These are phyloP conservation scores for Talaromyces trachyspermus DNA, from an alignment of 495 filamentous ascomycete species.

Conservation along the genomic window DNA sequence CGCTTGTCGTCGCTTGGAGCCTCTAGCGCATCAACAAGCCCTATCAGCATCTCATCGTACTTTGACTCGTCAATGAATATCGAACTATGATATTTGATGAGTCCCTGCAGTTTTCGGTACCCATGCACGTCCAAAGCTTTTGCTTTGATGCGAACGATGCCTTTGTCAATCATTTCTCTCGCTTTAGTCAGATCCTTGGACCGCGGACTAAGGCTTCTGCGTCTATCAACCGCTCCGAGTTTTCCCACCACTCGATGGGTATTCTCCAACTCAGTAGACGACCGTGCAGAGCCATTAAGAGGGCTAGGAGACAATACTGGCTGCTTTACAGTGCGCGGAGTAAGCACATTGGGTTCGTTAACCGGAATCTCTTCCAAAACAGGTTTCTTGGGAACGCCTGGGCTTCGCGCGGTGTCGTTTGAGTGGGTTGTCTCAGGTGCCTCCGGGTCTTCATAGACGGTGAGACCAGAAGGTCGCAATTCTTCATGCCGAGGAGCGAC, in stretches of 20 bases:
- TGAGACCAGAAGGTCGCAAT: constrained; percentile 34
- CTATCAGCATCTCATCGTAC: constrained; percentile 66
- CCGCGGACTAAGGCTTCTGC: constrained; percentile 29
- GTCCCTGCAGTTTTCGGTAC: constrained; percentile 77
- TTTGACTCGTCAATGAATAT: constrained; percentile 47
- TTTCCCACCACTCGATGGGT: constrained; percentile 20
- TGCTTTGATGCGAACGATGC: constrained; percentile 63
- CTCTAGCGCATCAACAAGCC: constrained; percentile 71
- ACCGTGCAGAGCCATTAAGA: background rate
- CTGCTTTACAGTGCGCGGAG: constrained; percentile 15
- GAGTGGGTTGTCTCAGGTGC: constrained; percentile 11
- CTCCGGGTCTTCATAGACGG: constrained; percentile 56
- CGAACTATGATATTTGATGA: constrained; percentile 61
- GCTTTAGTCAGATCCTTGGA: constrained; percentile 42
- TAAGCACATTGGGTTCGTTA: constrained; percentile 21
- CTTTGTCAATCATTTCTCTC: constrained; percentile 60
- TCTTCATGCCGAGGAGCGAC: constrained; percentile 1
- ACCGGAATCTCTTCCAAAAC: constrained; percentile 21
- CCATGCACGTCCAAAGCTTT: constrained; percentile 75
- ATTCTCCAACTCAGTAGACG: constrained; percentile 1
- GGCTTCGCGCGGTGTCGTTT: background rate
- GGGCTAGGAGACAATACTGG: constrained; percentile 2
- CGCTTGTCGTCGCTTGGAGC: constrained; percentile 31
- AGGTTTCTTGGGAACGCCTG: constrained; percentile 5
- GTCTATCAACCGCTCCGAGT: constrained; percentile 12